A percentile compares a stretch with the other conserved stretches of the same genome.
phyloP scores from a whole-genome alignment of 1,284 basidiomycete species.

The Tilletia horrida region DNA sequence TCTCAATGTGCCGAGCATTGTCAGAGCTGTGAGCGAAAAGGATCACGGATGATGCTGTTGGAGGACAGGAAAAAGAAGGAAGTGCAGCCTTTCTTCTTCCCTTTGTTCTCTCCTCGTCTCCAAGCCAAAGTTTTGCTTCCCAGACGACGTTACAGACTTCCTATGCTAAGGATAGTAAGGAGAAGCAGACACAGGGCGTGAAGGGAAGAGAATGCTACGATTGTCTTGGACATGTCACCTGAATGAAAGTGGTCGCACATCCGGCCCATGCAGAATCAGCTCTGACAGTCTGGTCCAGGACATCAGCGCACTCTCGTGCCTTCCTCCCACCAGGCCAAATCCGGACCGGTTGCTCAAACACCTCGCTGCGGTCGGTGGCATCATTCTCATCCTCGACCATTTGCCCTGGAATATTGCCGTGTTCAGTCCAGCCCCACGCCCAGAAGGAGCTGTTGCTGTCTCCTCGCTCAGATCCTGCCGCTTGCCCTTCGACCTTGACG shows the following conservation, averaged over 20 bases:
- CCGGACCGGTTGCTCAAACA: neutral
- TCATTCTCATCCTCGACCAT: too few relatives aligned
- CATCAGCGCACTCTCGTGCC: too few relatives aligned
- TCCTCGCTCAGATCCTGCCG: neutral
- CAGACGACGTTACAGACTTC: too few relatives aligned
- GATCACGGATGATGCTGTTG: too few relatives aligned
- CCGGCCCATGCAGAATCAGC: neutral
- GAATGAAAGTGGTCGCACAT: slow-evolving; percentile 5
- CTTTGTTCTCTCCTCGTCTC: too few relatives aligned
- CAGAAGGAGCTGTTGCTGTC: neutral
- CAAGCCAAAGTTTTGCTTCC: too few relatives aligned
- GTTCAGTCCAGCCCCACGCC: slow-evolving; percentile 14
- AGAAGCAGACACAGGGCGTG: neutral
- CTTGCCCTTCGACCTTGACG: neutral
- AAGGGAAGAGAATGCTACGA: neutral
- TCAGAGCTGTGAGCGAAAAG: too few relatives aligned
- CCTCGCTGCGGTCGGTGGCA: neutral
- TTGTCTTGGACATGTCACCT: neutral
- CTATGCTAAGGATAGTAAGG: neutral
- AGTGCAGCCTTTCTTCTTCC: too few relatives aligned
- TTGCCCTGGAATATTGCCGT: neutral
- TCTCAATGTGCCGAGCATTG: too few relatives aligned
- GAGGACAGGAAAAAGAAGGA: too few relatives aligned
- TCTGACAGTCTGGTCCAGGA: too few relatives aligned
- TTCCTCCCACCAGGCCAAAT: neutral